Percentiles rank a stretch among this genome's conserved stretches.
Conservation (phyloP, 2,329 filamentous ascomycete species). For the Didymella sp. region DNA sequence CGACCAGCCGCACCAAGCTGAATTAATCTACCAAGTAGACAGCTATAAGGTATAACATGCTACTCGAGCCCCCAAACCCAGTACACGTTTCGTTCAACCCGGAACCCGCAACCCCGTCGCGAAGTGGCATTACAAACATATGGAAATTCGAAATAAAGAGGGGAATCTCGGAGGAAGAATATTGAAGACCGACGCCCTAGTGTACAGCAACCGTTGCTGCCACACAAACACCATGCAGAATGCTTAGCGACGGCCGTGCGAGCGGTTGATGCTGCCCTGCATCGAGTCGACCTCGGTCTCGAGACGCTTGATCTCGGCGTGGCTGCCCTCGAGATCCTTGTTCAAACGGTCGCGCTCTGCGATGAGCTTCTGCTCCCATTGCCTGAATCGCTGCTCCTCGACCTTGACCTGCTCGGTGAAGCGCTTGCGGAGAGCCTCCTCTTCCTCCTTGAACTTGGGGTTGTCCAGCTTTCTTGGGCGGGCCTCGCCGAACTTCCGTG, state of each 20-base stretch:
- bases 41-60: constrained; percentile 18
- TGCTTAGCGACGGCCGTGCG: constrained; percentile 84
- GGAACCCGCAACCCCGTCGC: constrained; percentile 33
- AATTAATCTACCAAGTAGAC: constrained; percentile 22
- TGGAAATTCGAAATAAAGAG: constrained; percentile 43
- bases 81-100: constrained; percentile 16
- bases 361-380: constrained; percentile 99
- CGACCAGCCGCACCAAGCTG: constrained; percentile 14
- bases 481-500: constrained; percentile 97
- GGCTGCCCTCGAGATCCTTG: constrained; percentile 98
- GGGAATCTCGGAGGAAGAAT: constrained; percentile 51
- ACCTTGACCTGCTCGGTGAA: constrained; percentile 99
- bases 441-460: constrained; percentile 99
- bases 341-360: constrained; percentile 98
- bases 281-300: constrained; percentile 92
- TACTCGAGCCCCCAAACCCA: constrained; percentile 20
- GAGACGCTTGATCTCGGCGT: constrained; percentile 86
- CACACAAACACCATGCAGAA: constrained; percentile 12
- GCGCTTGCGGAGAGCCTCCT: constrained; percentile 96
- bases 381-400: constrained; percentile 97
- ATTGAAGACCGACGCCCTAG: constrained; percentile 27
- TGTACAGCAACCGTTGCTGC: constrained; percentile 23
- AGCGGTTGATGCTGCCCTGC: constrained; percentile 88
- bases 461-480: constrained; percentile 98
- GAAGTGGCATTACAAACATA: constrained; percentile 53